Percentiles rank a stretch among this genome's conserved stretches.
Conservation (phyloP, 2,329 filamentous ascomycete genomes). For the Xylariaceae sp. region DNA sequence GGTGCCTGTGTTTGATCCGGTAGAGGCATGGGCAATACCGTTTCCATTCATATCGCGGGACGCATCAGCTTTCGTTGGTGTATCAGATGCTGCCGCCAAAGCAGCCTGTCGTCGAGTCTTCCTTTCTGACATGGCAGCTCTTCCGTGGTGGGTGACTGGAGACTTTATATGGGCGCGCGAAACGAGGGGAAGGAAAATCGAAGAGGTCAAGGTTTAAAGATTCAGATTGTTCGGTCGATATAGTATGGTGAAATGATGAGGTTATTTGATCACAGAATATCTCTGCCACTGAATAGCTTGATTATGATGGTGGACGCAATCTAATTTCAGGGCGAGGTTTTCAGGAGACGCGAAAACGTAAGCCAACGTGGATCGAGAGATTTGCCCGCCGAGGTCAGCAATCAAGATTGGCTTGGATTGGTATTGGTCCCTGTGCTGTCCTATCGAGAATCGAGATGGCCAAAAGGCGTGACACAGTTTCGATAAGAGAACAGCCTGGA, state of each 20-base stretch:
- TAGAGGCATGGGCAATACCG: slow-evolving; percentile 42
- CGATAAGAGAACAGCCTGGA: no score
- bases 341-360: slow-evolving; percentile 8
- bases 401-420: slow-evolving; percentile 20
- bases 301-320: neutral
- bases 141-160: neutral
- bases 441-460: no score
- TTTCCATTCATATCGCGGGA: slow-evolving; percentile 53
- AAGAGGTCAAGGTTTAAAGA: neutral
- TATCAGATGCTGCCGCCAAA: slow-evolving; percentile 35
- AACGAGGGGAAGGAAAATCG: neutral
- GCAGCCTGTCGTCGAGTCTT: slow-evolving; percentile 41
- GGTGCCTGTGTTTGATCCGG: slow-evolving; percentile 43
- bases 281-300: neutral
- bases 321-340: neutral
- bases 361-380: slow-evolving; percentile 20
- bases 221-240: neutral
- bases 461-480: no score
- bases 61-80: slow-evolving; percentile 28
- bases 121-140: slow-evolving; percentile 38
- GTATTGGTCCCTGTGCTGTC: slow-evolving; percentile 6
- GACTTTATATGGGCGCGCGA: slow-evolving; percentile 3
- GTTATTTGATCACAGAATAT: slow-evolving; percentile 2
- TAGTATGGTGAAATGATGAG: neutral
- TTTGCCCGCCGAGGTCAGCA: slow-evolving; percentile 23